Conservation (phyloP, 768 basidiomycete species). For the Tricholoma flavovirens region DNA sequence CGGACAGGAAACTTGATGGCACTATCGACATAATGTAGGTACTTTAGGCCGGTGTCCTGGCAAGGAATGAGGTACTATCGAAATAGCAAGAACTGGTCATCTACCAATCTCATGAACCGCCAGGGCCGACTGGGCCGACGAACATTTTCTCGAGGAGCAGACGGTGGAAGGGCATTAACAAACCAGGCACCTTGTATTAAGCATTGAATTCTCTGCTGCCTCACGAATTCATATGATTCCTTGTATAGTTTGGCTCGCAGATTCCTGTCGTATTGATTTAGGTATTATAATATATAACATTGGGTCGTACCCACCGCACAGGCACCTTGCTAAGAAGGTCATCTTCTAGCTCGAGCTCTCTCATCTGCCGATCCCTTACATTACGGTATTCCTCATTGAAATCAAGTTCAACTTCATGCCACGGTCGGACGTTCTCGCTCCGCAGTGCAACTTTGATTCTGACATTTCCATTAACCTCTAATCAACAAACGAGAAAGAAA, state of each 20-base stretch:
- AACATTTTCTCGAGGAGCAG: conserved; percentile 43
- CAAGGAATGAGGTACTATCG: neutral
- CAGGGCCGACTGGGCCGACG: conserved; percentile 64
- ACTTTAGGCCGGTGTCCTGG: conserved; percentile 76
- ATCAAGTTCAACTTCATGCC: conserved; percentile 81
- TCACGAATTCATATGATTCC: conserved; percentile 87
- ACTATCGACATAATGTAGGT: conserved; percentile 83
- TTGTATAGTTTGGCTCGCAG: conserved; percentile 81
- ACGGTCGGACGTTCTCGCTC: conserved; percentile 66
- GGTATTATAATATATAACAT: conserved; percentile 1
- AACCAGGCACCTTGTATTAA: conserved; percentile 91
- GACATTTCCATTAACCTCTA: conserved; percentile 8
- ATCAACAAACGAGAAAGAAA: neutral
- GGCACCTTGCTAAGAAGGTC: conserved; percentile 82
- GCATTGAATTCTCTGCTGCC: conserved; percentile 84
- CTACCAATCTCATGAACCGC: conserved; percentile 83
- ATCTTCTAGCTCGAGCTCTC: conserved; percentile 84
- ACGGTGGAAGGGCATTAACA: conserved; percentile 64
- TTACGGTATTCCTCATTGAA: conserved; percentile 81
- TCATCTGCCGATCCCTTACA: conserved; percentile 86
- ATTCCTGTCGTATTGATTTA: conserved; percentile 44
- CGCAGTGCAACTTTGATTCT: conserved; percentile 76
- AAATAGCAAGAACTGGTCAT: neutral
- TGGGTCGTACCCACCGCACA: conserved; percentile 56
- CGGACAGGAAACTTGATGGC: conserved; percentile 74